Conservation (phyloP, 2,329 filamentous ascomycete species). For the Rugonectria rugulosa region DNA sequence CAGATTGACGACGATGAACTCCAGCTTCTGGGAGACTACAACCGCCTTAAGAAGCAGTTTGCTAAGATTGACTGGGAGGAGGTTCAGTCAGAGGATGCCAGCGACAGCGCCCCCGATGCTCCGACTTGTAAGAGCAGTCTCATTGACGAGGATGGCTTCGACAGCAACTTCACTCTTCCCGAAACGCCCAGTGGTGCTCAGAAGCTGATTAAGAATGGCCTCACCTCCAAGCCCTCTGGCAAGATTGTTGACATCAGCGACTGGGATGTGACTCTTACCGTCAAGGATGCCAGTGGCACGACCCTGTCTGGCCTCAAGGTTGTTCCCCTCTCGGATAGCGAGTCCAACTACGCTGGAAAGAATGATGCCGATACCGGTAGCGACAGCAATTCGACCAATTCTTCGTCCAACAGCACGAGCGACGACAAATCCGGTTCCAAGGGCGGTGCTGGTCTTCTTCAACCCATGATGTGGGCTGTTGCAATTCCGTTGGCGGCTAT, state of each 20-base stretch:
- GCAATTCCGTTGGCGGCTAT: slow-evolving; percentile 45
- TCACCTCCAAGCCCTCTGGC: slow-evolving; percentile 68
- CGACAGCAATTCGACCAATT: slow-evolving; percentile 31
- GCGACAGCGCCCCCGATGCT: slow-evolving; percentile 57
- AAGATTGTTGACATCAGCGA: slow-evolving; percentile 73
- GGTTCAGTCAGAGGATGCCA: slow-evolving; percentile 69
- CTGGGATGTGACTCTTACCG: slow-evolving; percentile 61
- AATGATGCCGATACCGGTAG: slow-evolving; percentile 49
- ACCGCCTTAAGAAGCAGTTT: slow-evolving; percentile 79
- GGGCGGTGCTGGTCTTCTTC: slow-evolving; percentile 39
- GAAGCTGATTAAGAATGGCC: slow-evolving; percentile 78
- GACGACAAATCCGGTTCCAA: slow-evolving; percentile 36
- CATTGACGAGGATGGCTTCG: slow-evolving; percentile 74
- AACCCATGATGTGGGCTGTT: slow-evolving; percentile 44
- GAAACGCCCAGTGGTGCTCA: slow-evolving; percentile 66
- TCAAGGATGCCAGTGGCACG: slow-evolving; percentile 52
- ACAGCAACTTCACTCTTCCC: slow-evolving; percentile 81
- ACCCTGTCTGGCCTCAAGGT: slow-evolving; percentile 56
- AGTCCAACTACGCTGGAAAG: slow-evolving; percentile 55
- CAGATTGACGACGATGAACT: slow-evolving; percentile 65
- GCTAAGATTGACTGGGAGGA: slow-evolving; percentile 74
- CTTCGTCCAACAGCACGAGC: slow-evolving; percentile 26
- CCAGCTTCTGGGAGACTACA: slow-evolving; percentile 69
- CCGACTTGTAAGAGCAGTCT: slow-evolving; percentile 72
- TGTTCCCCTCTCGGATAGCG: slow-evolving; percentile 52